A percentile compares a stretch with the other conserved stretches of the same genome.
phyloP scores from a whole-genome alignment of 306 rosid species.

The Pueraria montana region DNA sequence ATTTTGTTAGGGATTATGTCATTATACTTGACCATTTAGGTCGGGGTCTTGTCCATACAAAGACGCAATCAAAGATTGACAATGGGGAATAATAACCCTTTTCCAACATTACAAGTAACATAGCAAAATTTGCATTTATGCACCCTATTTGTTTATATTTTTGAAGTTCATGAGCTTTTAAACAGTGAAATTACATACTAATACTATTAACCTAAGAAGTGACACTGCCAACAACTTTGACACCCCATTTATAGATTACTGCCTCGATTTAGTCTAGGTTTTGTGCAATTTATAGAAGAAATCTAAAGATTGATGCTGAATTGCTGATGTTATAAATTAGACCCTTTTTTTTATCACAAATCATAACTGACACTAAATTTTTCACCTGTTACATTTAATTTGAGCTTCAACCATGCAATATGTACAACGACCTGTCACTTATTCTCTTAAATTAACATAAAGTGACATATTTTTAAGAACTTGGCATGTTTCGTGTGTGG shows the following conservation, averaged over 20 bases:
- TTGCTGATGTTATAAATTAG: not conserved
- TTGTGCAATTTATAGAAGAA: not conserved
- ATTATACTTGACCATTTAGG: constrained; percentile 37
- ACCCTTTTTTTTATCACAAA: not conserved
- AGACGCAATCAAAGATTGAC: constrained; percentile 43
- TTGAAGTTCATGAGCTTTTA: constrained; percentile 16
- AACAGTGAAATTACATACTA: constrained; percentile 8
- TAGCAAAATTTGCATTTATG: constrained; percentile 26
- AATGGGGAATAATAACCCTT: not conserved
- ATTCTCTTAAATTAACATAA: constrained; percentile 10
- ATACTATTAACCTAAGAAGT: constrained; percentile 11
- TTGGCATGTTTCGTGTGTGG: constrained; percentile 44
- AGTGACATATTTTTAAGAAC: constrained; percentile 26
- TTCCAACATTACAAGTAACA: constrained; percentile 36
- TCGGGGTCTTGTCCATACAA: constrained; percentile 29
- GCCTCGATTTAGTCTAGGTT: not conserved
- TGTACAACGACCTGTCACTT: constrained; percentile 36
- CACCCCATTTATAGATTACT: constrained; percentile 19
- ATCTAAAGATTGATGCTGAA: not conserved
- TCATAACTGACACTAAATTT: not conserved
- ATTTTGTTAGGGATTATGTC: constrained; percentile 46
- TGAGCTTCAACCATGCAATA: constrained; percentile 28
- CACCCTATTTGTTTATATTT: constrained; percentile 18
- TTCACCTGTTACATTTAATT: constrained; percentile 14
- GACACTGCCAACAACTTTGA: constrained; percentile 8